phyloP scores from a whole-genome alignment of 2,329 filamentous ascomycete genomes.

The Colletotrichum lupini region DNA sequence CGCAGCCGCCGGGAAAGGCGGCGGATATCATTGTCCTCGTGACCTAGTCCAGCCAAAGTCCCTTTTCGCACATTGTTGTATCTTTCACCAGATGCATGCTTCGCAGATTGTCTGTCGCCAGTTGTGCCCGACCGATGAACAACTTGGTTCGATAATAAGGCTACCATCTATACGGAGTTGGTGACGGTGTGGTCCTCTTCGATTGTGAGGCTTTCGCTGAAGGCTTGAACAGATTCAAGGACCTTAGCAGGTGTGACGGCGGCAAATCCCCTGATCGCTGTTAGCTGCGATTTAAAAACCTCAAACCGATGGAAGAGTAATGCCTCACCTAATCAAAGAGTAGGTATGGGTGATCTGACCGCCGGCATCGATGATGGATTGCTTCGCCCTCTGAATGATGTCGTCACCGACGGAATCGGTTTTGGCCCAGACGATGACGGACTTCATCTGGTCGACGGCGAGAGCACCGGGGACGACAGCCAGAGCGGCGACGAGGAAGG shows the following conservation, averaged over 20 bases:
- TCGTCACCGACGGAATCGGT: slow-evolving; percentile 71
- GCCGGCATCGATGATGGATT: slow-evolving; percentile 75
- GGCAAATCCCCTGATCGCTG: slow-evolving; percentile 75
- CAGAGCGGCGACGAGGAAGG: slow-evolving; percentile 65
- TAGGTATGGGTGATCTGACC: slow-evolving; percentile 86
- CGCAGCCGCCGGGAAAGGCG: slow-evolving; percentile 19
- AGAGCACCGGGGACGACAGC: slow-evolving; percentile 68
- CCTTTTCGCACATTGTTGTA: slow-evolving; percentile 9
- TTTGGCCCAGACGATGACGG: slow-evolving; percentile 83
- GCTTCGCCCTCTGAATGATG: slow-evolving; percentile 77
- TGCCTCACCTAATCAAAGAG: slow-evolving; percentile 71
- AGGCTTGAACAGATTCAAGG: slow-evolving; percentile 73
- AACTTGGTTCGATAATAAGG: not conserved
- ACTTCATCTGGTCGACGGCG: slow-evolving; percentile 75
- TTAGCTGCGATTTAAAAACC: slow-evolving; percentile 39
- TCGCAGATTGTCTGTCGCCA: slow-evolving; percentile 1
- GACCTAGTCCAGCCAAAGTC: slow-evolving; percentile 35
- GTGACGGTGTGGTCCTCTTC: slow-evolving; percentile 82
- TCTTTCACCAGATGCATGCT: slow-evolving; percentile 15
- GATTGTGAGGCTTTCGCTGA: slow-evolving; percentile 63
- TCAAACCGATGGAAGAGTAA: no score
- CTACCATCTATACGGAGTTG: not conserved
- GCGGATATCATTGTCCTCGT: slow-evolving; percentile 33
- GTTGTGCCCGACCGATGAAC: not conserved
- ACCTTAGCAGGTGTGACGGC: slow-evolving; percentile 77